Base-by-base conservation (phyloP, 179 eudicot genomes). In the Sideroxylon spinosum region DNA sequence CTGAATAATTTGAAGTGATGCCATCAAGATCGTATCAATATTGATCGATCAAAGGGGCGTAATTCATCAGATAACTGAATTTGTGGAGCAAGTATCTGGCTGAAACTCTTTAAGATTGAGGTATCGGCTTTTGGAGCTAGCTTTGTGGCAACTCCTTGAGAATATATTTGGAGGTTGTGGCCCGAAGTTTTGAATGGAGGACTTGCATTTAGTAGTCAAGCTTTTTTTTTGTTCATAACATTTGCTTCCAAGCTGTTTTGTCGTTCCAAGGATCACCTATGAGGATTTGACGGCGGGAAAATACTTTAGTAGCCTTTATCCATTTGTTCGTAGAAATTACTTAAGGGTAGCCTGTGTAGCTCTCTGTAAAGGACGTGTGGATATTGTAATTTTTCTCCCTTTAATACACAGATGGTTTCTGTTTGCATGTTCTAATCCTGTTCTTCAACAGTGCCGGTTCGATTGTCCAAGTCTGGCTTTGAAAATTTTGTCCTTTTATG, bases 21-120 rank as follows among this genome's bases (percentile, higher is more conserved):
- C 48, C 55, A 64, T 64, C 62, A 16, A 25, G 78, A 28, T 76
- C 49, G 44, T 37, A 37, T 37, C 44, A 37, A 37, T 37, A 37
- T 37, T 6, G 5, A 37, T 37, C 44, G 5, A 37, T 3, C 44
- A 37, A 1, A 37, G 44, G 5, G 44, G 44, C 0, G 44, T 37
- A 37, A 3, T 37, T 37, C 44, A 37, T 37, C 19, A 29, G 48
- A 13, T 7, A 2, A 28, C 1, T 2, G 67, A 6, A 56, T 70
- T 56, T 50, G 44, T 16, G 17, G 48, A 50, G 19, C 61, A 76
- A 65, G 32, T 50, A 1, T 9, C 59, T 53, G 71, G 44, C 44
- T 75, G 46, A 49, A 65, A 65, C 50, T 65, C 62, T 37, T 37
- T 37, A 28, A 76, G 72, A 76, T 49, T 10, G 71, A 50, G 3